Evolutionary conservation across 1,284 basidiomycete genomes (phyloP).

Genomic region (Coniferiporia weirii): DNA sequence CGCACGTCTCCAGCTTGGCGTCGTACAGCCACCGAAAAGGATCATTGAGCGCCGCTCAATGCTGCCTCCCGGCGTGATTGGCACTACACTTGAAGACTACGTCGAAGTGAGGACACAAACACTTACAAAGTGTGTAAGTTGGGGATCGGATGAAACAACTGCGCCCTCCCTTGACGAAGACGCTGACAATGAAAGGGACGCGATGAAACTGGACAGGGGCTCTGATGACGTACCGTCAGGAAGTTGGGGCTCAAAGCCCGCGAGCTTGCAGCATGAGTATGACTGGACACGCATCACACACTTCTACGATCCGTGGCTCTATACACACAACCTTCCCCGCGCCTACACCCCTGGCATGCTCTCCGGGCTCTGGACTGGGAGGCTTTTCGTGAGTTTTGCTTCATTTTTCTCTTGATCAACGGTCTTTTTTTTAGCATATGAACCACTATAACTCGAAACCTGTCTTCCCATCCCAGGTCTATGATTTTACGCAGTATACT

Average conservation of each 20-base stretch:
- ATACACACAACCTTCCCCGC: neutral
- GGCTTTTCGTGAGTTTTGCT: conserved; percentile 5
- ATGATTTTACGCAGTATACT: neutral
- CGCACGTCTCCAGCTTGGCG: neutral
- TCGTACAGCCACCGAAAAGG: neutral
- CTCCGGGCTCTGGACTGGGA: conserved; percentile 5
- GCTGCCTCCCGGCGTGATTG: neutral
- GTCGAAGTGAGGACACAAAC: neutral
- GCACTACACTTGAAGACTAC: conserved; percentile 4
- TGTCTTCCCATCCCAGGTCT: neutral
- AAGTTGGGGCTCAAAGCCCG: neutral
- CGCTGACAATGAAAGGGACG: neutral
- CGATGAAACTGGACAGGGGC: neutral
- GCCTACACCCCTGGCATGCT: conserved; percentile 10
- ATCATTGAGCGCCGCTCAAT: neutral
- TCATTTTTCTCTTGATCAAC: neutral
- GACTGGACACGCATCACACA: conserved; percentile 6
- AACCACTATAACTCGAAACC: too few relatives aligned
- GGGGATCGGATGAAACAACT: neutral
- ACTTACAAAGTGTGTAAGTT: neutral
- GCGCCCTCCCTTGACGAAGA: neutral
- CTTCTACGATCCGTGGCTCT: conserved; percentile 4
- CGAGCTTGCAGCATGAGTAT: conserved; percentile 1
- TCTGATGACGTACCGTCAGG: neutral
- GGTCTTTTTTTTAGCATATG: too few relatives aligned